Base-by-base conservation (phyloP, 1,284 basidiomycete species). In the Gomphus sp. region DNA sequence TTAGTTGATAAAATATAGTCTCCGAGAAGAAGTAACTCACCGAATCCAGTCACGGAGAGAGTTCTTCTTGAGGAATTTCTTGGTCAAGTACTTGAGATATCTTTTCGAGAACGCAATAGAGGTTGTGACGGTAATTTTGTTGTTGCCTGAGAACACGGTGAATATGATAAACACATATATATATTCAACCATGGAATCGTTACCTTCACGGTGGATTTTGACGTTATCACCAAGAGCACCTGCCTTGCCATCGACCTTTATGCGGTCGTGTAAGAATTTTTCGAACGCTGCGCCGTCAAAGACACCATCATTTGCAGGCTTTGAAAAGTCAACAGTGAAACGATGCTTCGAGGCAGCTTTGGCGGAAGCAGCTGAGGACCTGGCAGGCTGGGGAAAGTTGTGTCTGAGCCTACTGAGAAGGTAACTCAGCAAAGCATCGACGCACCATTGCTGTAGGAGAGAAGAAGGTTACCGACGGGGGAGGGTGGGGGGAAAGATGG, bases 31-130 rank as follows among this genome's bases (percentile, higher is more conserved):
- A 18, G 68, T 74, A 41, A 60, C 66, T 14, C 62, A 84, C 80
- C 89, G 89, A 71, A 91, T 88, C 87, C 89, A 91, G 73, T 91
- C 89, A 64, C 89, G 85, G 64, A 92, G 79, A 48, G 80, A 76
- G 75, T 90, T 90, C 80, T 92, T 93, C 79, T 94, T 94, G 75
- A 96, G 80, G 80, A 91, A 94, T 80, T 95, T 95, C 81, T 95
- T 95, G 61, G 93, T 95, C 64, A 95, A 80, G 76, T 95, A 96
- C 76, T 94, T 93, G 68, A 93, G 81, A 73, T 93, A 95, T 62
- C 92, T 81, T 77, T 96, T 96, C 60, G 93, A 95, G 75, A 95
- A 88, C 56, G 89, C 84, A 69, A 94, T 85, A 11, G 43, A 61
- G 59, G 91, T 87, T 53, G 85, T 84, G 64, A 95, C 82, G 61